Evolutionary conservation across 805 yeast species (phyloP).

Genomic region (Millerozyma miso): DNA sequence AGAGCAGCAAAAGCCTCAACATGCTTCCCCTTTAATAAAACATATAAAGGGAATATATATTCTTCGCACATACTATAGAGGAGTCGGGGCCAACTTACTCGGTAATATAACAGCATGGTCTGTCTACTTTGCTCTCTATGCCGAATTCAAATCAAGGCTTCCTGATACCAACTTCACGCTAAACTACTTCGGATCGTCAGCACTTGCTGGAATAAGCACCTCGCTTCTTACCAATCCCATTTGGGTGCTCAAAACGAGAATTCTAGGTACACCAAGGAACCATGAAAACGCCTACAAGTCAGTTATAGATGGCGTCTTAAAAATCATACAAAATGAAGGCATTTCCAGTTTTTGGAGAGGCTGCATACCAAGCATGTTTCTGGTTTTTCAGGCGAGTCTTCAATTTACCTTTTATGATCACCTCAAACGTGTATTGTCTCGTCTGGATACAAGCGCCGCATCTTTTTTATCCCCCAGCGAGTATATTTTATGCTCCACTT

Average conservation of each 20-base stretch:
- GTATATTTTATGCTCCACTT: slow-evolving; percentile 62
- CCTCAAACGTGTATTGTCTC: slow-evolving; percentile 42
- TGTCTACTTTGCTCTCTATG: slow-evolving; percentile 74
- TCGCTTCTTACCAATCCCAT: slow-evolving; percentile 83
- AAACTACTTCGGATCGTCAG: slow-evolving; percentile 32
- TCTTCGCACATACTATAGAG: slow-evolving; percentile 56
- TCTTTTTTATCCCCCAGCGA: slow-evolving; percentile 43
- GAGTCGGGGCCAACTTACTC: slow-evolving; percentile 70
- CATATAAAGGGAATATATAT: slow-evolving; percentile 3
- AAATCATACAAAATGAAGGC: slow-evolving; percentile 55
- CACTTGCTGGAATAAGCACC: slow-evolving; percentile 69
- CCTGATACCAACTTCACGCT: slow-evolving; percentile 14
- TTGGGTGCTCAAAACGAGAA: slow-evolving; percentile 93
- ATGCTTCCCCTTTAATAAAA: background rate
- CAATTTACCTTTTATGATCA: slow-evolving; percentile 86
- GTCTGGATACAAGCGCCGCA: slow-evolving; percentile 6
- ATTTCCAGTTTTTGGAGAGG: slow-evolving; percentile 66
- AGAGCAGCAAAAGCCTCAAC: background rate
- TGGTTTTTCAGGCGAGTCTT: slow-evolving; percentile 84
- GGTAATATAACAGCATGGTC: slow-evolving; percentile 93
- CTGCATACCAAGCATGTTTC: slow-evolving; percentile 66
- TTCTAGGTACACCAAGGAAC: slow-evolving; percentile 52
- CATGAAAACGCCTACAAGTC: slow-evolving; percentile 55
- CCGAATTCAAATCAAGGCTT: slow-evolving; percentile 44
- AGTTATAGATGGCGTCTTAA: slow-evolving; percentile 48